Evolutionary conservation across 257 asterid species (phyloP), one percentile per base, ranked within the genome.

Genomic region (Avicennia marina): DNA sequence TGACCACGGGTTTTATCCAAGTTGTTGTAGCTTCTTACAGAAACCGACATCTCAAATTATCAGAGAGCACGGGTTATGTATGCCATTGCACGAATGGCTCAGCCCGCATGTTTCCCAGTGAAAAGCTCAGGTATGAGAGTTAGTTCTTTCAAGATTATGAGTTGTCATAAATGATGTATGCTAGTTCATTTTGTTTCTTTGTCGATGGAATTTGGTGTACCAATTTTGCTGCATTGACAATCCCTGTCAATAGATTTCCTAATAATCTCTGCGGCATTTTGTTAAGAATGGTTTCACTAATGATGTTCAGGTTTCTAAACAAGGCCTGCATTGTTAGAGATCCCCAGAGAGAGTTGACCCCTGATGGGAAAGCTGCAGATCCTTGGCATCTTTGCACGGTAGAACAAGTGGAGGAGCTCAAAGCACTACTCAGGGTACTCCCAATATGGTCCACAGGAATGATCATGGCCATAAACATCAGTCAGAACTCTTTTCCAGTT

Each of bases 381-480:
- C 75, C 84, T 0, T 74, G 95, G 87, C 64, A 63, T 10, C 80
- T 81, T 19, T 86, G 95, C 74, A 89, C 83, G 1, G 76, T 81
- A 1, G 85, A 80, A 52, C 97, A 81, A 78, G 91, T 81, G 1
- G 86, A 89, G 62, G 94, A 83, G 53, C 77, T 89, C 53, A 89
- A 84, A 69, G 45, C 81, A 2, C 65, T 86, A 10, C 54, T 89
- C 25, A 67, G 70, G 58, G 74, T 84, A 7, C 18, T 86, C 27
- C 97, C 96, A 0, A 66, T 89, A 11, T 86, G 95, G 95, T 81
- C 73, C 1, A 68, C 95, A 0, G 95, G 93, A 11, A 70, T 72
- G 70, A 55, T 86, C 56, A 67, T 86, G 83, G 36, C 70, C 1
- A 62, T 84, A 45, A 72, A 69, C 38, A 33, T 71, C 2, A 29